phyloP scores from a whole-genome alignment of 106 monocot species.

The Apostasia ramifera region DNA sequence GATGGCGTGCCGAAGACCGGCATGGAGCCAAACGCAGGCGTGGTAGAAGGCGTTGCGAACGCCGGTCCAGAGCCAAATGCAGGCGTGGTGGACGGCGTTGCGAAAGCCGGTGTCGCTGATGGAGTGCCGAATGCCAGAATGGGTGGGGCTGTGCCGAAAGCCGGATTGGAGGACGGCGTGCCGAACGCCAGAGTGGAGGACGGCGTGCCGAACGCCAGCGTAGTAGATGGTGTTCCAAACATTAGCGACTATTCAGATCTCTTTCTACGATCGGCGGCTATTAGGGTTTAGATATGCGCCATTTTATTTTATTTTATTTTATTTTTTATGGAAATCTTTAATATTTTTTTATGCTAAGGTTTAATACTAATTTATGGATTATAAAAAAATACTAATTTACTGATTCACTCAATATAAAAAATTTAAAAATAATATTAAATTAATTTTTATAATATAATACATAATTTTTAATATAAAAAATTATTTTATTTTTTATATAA shows the following conservation, averaged over 20 bases:
- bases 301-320: background rate
- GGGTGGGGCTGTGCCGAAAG: constrained; percentile 17
- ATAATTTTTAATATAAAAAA: too few species aligned
- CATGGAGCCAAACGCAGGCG: constrained; percentile 11
- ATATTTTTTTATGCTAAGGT: too few species aligned
- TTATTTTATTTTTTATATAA: too few species aligned
- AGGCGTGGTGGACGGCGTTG: constrained; percentile 11
- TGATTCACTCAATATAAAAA: too few species aligned
- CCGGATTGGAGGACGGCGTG: constrained; percentile 14
- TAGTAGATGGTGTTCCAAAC: constrained; percentile 26
- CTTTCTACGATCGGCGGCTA: background rate
- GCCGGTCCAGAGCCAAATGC: constrained; percentile 5
- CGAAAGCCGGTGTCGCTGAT: constrained; percentile 21
- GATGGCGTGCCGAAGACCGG: constrained; percentile 13
- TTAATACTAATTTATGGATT: too few species aligned
- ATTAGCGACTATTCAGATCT: constrained; percentile 2
- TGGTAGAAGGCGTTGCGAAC: constrained; percentile 15
- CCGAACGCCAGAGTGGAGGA: constrained; percentile 25
- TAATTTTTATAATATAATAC: too few species aligned
- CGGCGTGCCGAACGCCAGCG: constrained; percentile 18
- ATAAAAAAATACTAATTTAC: too few species aligned
- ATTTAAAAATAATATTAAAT: too few species aligned
- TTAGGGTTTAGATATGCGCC: constrained; percentile 1
- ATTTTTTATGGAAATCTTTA: too few species aligned
- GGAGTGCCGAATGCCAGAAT: constrained; percentile 25